Conservation (phyloP, 805 yeast genomes). For the Candida piceae region DNA sequence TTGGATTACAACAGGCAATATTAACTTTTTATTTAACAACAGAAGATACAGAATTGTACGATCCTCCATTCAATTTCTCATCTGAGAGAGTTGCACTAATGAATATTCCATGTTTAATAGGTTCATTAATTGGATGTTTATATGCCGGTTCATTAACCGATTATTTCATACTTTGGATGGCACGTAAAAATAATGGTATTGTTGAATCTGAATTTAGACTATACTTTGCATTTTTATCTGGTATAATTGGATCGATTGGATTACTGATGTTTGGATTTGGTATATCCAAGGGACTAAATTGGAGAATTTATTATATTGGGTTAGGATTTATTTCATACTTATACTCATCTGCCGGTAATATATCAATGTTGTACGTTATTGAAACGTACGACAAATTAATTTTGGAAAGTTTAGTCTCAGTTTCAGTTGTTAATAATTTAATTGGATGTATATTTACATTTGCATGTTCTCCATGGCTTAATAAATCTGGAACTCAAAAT, state of each 20-base stretch:
- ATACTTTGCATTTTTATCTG: slow-evolving; percentile 52
- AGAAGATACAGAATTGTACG: slow-evolving; percentile 59
- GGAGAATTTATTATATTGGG: slow-evolving; percentile 54
- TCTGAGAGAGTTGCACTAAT: slow-evolving; percentile 64
- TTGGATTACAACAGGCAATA: slow-evolving; percentile 77
- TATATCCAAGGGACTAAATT: slow-evolving; percentile 43
- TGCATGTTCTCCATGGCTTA: slow-evolving; percentile 61
- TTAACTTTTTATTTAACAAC: slow-evolving; percentile 69
- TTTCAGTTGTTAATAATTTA: slow-evolving; percentile 55
- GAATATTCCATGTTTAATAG: slow-evolving; percentile 69
- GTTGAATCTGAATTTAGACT: slow-evolving; percentile 62
- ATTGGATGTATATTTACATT: slow-evolving; percentile 64
- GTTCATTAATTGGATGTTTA: slow-evolving; percentile 60
- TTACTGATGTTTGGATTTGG: slow-evolving; percentile 64
- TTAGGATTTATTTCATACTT: slow-evolving; percentile 62
- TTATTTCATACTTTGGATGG: slow-evolving; percentile 59
- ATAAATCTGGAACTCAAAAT: slow-evolving; percentile 48
- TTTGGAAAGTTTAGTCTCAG: slow-evolving; percentile 63
- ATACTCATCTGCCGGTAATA: slow-evolving; percentile 65
- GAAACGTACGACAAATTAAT: slow-evolving; percentile 64
- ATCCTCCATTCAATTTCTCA: slow-evolving; percentile 60
- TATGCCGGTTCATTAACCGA: slow-evolving; percentile 63
- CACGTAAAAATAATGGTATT: slow-evolving; percentile 53
- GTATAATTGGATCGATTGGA: slow-evolving; percentile 55
- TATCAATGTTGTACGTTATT: slow-evolving; percentile 61